Evolutionary conservation across 257 asterid genomes (phyloP).

Genomic region (Verbena officinalis): DNA sequence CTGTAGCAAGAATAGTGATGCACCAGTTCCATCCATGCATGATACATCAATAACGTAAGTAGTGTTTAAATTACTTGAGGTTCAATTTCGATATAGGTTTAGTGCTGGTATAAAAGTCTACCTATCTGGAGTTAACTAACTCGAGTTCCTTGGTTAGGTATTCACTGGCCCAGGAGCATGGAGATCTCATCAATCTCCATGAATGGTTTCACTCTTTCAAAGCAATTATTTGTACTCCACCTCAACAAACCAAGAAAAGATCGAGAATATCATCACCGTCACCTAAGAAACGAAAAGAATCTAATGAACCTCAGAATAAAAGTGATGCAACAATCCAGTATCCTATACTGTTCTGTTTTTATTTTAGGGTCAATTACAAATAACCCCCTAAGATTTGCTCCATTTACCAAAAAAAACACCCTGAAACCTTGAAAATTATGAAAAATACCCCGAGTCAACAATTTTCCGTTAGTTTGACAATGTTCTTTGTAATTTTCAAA

Average conservation of each 20-base stretch:
- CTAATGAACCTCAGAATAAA: conserved; percentile 36
- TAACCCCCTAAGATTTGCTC: too few species aligned
- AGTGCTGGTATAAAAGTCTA: too few species aligned
- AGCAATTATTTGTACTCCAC: conserved; percentile 47
- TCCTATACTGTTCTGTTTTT: conserved; percentile 45
- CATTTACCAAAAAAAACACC: too few species aligned
- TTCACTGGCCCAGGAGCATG: conserved; percentile 88
- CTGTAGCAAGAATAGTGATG: conserved; percentile 60
- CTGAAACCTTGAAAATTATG: too few species aligned
- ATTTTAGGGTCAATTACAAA: too few species aligned
- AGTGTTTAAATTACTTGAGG: not conserved
- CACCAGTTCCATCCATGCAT: conserved; percentile 67
- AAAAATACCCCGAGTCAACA: too few species aligned
- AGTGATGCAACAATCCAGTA: conserved; percentile 83
- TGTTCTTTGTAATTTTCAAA: too few species aligned
- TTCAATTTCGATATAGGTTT: too few species aligned
- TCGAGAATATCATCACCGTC: conserved; percentile 50
- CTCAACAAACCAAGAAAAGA: conserved; percentile 50
- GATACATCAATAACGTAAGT: conserved; percentile 85
- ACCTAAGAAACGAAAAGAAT: conserved; percentile 65
- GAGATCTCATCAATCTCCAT: conserved; percentile 90
- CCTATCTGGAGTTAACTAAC: not conserved
- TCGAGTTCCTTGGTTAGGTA: conserved; percentile 55
- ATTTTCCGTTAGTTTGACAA: too few species aligned
- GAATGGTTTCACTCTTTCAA: conserved; percentile 91